A percentile compares a stretch with the other conserved stretches of the same genome.
Conservation (phyloP, 129 eudicot genomes). For the Solidago caesia region DNA sequence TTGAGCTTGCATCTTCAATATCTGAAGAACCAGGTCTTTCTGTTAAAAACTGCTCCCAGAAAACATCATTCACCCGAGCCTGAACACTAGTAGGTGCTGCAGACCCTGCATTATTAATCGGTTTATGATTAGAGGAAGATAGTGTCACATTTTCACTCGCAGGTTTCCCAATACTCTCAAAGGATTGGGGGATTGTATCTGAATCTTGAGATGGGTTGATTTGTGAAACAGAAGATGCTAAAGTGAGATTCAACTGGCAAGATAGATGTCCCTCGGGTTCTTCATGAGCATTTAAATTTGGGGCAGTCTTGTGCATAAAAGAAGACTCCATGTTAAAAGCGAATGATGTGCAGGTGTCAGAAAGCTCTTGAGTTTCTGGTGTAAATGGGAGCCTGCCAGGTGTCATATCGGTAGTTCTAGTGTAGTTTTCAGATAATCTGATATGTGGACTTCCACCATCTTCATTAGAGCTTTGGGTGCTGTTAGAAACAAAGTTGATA, state of each 20-base stretch:
- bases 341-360: conserved; percentile 78
- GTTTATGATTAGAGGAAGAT: conserved; percentile 36
- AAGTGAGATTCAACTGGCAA: conserved; percentile 74
- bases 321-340: conserved; percentile 60
- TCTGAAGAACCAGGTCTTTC: conserved; percentile 87
- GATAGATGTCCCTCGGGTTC: conserved; percentile 59
- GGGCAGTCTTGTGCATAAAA: conserved; percentile 37
- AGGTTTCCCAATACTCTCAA: conserved; percentile 40
- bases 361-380: conserved; percentile 66
- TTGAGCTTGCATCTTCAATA: conserved; percentile 64
- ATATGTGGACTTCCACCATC: conserved; percentile 58
- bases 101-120: conserved; percentile 24
- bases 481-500: conserved; percentile 65
- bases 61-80: conserved; percentile 69
- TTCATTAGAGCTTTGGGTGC: conserved; percentile 86
- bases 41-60: conserved; percentile 95
- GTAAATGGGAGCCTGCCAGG: conserved; percentile 33
- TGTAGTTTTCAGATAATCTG: conserved; percentile 40
- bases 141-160: conserved; percentile 29
- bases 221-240: conserved; percentile 66
- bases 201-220: conserved; percentile 41
- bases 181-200: conserved; percentile 30
- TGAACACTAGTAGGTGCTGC: conserved; percentile 41
- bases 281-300: conserved; percentile 41
- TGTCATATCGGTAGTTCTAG: conserved; percentile 34